These are phyloP conservation scores for Candida ortonii DNA, from an alignment of 805 yeast genomes.

Conservation along the genomic window DNA sequence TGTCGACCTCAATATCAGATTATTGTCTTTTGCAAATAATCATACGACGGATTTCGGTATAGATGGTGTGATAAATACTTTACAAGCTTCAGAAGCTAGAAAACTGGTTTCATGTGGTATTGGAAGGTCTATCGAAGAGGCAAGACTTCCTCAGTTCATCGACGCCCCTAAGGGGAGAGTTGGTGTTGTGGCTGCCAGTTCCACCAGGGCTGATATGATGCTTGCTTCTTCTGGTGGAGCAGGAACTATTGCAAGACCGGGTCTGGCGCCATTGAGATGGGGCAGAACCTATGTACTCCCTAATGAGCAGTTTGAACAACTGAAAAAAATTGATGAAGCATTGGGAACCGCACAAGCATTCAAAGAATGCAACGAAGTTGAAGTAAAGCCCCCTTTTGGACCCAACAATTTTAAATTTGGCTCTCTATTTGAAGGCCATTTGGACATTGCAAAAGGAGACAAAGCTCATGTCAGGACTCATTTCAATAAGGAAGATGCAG, in stretches of 20 bases:
- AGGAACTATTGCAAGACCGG: slow-evolving; percentile 27
- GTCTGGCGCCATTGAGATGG: slow-evolving; percentile 30
- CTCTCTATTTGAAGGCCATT: slow-evolving; percentile 28
- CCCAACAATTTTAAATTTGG: slow-evolving; percentile 28
- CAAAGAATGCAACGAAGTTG: slow-evolving; percentile 32
- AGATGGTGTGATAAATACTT: slow-evolving; percentile 26
- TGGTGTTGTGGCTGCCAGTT: slow-evolving; percentile 25
- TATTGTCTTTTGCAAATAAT: slow-evolving; percentile 28
- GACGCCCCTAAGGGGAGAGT: slow-evolving; percentile 28
- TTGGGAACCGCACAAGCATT: slow-evolving; percentile 30
- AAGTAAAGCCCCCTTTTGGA: slow-evolving; percentile 24
- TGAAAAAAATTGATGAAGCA: slow-evolving; percentile 27
- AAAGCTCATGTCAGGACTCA: slow-evolving; percentile 26
- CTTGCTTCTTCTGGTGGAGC: slow-evolving; percentile 28
- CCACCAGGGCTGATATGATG: slow-evolving; percentile 29
- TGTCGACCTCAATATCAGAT: slow-evolving; percentile 23
- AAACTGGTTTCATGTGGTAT: slow-evolving; percentile 25
- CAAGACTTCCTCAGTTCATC: slow-evolving; percentile 24
- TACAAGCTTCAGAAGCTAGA: slow-evolving; percentile 26
- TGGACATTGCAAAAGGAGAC: slow-evolving; percentile 26
- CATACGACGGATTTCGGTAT: slow-evolving; percentile 30
- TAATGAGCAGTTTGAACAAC: slow-evolving; percentile 25
- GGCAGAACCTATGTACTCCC: slow-evolving; percentile 27
- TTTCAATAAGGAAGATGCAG: slow-evolving; percentile 23
- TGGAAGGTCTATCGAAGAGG: slow-evolving; percentile 29